Conservation (phyloP, 768 basidiomycete species). For the Lactifluus hygrophoroides region DNA sequence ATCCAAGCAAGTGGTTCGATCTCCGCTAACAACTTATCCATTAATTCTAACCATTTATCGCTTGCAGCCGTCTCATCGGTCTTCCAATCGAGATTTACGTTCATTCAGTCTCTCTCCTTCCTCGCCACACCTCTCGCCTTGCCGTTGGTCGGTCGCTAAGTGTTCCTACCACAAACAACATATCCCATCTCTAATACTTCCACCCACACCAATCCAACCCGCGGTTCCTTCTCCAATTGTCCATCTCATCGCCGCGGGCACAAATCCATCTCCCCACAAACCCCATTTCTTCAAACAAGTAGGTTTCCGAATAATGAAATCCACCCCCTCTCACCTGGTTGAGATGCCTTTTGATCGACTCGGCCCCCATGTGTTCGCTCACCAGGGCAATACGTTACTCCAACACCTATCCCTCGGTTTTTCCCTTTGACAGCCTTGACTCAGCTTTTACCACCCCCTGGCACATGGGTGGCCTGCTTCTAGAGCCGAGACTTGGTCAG, state of each 20-base stretch:
- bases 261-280: background rate
- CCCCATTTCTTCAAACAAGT: background rate
- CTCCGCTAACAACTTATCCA: conserved; percentile 11
- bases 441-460: conserved; percentile 2
- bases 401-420: background rate
- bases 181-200: background rate
- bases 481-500: conserved; percentile 14
- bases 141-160: background rate
- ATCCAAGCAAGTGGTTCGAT: conserved; percentile 15
- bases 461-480: conserved; percentile 10
- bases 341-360: background rate
- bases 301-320: background rate
- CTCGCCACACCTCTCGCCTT: background rate
- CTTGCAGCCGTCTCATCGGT: background rate
- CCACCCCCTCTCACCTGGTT: background rate
- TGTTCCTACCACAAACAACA: background rate
- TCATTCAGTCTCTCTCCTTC: background rate
- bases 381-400: background rate
- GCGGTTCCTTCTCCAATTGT: background rate
- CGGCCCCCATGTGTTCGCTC: conserved; percentile 4
- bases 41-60: conserved; percentile 3
- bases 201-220: background rate
- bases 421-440: too few relatives aligned
- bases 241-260: conserved; percentile 7
- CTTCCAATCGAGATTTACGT: conserved; percentile 1